Conservation (phyloP, 2,329 filamentous ascomycete genomes). For the Lasiodiplodia sp. region DNA sequence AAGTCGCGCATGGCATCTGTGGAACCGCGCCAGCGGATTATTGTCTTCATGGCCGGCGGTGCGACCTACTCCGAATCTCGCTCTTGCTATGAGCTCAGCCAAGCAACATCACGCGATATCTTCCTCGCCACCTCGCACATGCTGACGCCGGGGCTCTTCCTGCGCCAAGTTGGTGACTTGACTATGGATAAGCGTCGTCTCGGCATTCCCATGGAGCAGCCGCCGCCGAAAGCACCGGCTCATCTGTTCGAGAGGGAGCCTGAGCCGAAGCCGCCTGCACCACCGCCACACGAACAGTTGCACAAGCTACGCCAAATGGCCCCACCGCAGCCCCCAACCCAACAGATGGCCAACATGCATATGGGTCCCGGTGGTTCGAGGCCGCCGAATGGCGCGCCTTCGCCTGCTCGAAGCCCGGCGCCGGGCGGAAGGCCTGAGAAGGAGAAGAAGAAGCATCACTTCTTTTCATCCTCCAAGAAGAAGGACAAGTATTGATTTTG, state of each 20-base stretch:
- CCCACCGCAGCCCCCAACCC: constrained; percentile 43
- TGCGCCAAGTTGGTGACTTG: constrained; percentile 83
- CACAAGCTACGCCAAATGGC: constrained; percentile 32
- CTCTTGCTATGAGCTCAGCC: constrained; percentile 85
- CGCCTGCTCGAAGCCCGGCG: constrained; percentile 22
- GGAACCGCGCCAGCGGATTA: constrained; percentile 87
- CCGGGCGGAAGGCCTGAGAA: constrained; percentile 49
- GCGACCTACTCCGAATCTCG: constrained; percentile 92
- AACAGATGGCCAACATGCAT: constrained; percentile 38
- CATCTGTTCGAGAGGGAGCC: constrained; percentile 83
- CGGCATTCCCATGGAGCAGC: constrained; percentile 80
- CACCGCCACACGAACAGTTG: constrained; percentile 44
- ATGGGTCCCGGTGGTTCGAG: constrained; percentile 17
- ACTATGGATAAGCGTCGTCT: constrained; percentile 76
- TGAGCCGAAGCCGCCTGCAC: constrained; percentile 61
- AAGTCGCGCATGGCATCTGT: constrained; percentile 75
- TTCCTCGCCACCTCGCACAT: constrained; percentile 91
- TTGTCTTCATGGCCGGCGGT: constrained; percentile 94
- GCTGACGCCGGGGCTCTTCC: constrained; percentile 82
- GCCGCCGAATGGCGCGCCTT: constrained; percentile 26
- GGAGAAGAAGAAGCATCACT: constrained; percentile 65
- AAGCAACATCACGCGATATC: constrained; percentile 77
- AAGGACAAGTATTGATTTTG: constrained; percentile 25
- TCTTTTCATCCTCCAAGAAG: constrained; percentile 52
- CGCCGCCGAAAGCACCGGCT: constrained; percentile 80